Evolutionary conservation across 2,329 filamentous ascomycete species (phyloP).

Genomic region (Tolypocladium paradoxum): DNA sequence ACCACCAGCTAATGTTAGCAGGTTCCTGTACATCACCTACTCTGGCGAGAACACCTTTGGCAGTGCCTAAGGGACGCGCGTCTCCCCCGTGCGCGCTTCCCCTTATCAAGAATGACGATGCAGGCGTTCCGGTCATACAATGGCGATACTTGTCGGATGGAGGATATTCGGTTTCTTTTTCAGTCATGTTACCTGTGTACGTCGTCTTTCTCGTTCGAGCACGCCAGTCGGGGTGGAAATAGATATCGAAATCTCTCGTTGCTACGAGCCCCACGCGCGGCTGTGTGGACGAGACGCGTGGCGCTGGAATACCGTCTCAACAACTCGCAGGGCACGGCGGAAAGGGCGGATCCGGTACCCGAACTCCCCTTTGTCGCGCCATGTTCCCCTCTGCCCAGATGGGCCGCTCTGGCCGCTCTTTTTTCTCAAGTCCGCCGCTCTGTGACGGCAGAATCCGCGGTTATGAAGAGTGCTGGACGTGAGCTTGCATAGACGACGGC

Average conservation of each 20-base stretch:
- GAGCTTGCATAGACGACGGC: background rate
- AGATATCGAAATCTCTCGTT: background rate
- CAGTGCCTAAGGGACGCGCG: constrained; percentile 12
- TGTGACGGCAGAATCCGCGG: background rate
- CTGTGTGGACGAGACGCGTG: background rate
- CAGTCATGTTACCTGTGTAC: background rate
- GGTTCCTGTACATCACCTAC: constrained; percentile 98
- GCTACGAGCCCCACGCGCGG: background rate
- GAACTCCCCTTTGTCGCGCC: background rate
- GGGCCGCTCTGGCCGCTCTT: background rate
- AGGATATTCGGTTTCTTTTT: constrained; percentile 9
- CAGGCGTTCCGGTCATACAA: constrained; percentile 24
- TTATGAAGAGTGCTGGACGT: background rate
- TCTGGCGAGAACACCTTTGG: constrained; percentile 99
- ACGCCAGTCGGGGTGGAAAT: background rate
- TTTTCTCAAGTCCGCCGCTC: no score
- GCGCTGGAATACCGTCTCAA: background rate
- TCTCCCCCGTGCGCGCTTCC: background rate
- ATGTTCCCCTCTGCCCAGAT: background rate
- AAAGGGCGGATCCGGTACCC: background rate
- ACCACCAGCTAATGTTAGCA: constrained; percentile 19
- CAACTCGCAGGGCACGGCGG: background rate
- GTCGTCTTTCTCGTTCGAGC: background rate
- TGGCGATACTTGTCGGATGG: constrained; percentile 14
- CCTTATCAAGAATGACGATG: constrained; percentile 15